phyloP scores from a whole-genome alignment of 2,329 filamentous ascomycete genomes.

The Achaetomium macrosporum region DNA sequence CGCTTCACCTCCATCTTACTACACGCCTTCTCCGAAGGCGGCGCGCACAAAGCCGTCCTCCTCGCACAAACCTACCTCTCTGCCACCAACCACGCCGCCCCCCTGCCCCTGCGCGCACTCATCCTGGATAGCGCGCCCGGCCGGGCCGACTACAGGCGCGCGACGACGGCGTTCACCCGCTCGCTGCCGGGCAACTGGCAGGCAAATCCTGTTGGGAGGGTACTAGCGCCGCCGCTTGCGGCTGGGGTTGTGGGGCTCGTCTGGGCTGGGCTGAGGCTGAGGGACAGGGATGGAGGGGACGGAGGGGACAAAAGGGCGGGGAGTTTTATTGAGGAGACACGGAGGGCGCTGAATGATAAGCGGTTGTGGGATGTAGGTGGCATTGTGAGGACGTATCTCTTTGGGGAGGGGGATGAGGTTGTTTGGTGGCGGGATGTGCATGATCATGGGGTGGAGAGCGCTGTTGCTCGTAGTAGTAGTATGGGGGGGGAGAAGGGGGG shows the following conservation, averaged over 20 bases:
- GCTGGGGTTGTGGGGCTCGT: not conserved
- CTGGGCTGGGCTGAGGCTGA: constrained; percentile 11
- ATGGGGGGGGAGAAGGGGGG: not conserved
- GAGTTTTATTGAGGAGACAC: constrained; percentile 19
- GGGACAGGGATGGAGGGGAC: constrained; percentile 3
- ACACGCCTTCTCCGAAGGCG: constrained; percentile 47
- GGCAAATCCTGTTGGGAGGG: no score
- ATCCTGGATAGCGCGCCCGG: constrained; percentile 17
- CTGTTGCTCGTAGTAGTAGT: not conserved
- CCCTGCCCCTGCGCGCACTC: constrained; percentile 13
- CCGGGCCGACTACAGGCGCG: not conserved
- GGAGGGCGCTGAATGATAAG: constrained; percentile 20
- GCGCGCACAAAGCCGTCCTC: constrained; percentile 34
- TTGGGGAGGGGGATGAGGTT: constrained; percentile 23
- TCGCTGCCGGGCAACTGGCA: no score
- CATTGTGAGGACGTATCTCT: constrained; percentile 22
- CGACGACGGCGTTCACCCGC: not conserved
- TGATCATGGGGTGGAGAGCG: constrained; percentile 17
- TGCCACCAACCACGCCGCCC: constrained; percentile 24
- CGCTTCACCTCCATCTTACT: constrained; percentile 29
- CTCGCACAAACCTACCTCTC: constrained; percentile 34
- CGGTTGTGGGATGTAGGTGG: constrained; percentile 13
- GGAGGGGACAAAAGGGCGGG: constrained; percentile 2
- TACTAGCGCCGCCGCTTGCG: no score
- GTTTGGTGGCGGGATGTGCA: constrained; percentile 24